Evolutionary conservation across 139 green algal genomes (phyloP).

Genomic region (Pleodorina starrii): DNA sequence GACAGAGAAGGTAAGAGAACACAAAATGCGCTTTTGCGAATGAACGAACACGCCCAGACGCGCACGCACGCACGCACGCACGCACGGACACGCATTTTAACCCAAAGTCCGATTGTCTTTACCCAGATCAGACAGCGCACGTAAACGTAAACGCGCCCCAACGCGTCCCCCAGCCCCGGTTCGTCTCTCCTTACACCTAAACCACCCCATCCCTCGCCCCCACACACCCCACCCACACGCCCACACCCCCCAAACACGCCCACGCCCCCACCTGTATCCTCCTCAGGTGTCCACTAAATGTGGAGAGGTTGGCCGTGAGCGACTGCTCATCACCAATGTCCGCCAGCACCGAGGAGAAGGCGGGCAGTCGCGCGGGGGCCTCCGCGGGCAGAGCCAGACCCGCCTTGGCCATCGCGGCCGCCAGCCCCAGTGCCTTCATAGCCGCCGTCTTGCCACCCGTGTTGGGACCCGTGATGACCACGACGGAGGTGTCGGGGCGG

Average conservation of each 20-base stretch:
- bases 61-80: neutral
- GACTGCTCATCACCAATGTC: constrained; percentile 93
- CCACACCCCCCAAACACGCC: neutral
- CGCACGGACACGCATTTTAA: too few relatives aligned
- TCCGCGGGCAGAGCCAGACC: constrained; percentile 88
- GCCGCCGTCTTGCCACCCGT: constrained; percentile 96
- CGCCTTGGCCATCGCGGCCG: constrained; percentile 81
- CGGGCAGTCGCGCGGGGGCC: constrained; percentile 76
- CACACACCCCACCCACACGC: too few relatives aligned
- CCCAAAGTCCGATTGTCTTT: too few relatives aligned
- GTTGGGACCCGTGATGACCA: constrained; percentile 88
- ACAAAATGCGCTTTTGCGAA: too few relatives aligned
- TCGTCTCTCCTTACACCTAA: too few relatives aligned
- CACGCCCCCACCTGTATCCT: constrained; percentile 55
- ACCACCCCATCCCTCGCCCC: too few relatives aligned
- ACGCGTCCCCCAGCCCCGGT: too few relatives aligned
- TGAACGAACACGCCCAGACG: too few relatives aligned
- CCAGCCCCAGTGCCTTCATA: constrained; percentile 92
- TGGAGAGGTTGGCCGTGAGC: constrained; percentile 93
- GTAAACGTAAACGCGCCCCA: too few relatives aligned
- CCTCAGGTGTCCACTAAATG: constrained; percentile 92
- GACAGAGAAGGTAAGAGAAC: too few relatives aligned
- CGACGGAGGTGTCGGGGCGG: constrained; percentile 57
- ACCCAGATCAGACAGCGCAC: too few relatives aligned
- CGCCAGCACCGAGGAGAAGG: constrained; percentile 86